Evolutionary conservation across 179 eudicot species (phyloP), one percentile per base, ranked within the genome.

Genomic region (Kewa caespitosa): DNA sequence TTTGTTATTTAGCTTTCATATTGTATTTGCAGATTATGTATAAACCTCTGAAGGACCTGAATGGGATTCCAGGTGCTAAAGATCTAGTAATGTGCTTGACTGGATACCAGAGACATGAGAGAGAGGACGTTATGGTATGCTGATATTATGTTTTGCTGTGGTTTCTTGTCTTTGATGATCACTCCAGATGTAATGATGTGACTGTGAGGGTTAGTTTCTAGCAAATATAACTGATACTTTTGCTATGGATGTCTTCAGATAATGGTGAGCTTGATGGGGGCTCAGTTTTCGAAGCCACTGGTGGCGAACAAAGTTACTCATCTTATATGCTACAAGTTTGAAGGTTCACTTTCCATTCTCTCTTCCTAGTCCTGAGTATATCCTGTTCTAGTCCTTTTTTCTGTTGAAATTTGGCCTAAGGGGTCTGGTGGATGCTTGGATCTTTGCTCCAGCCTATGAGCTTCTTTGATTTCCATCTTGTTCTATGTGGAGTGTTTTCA

Each of bases 241-340:
- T 39, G 18, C 63, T 77, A 17, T 74, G 32, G 42, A 41, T 67
- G 71, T 72, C 59, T 75, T 28, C 68, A 94, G 98, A 84, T 71
- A 65, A 87, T 89, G 97, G 96, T 88, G 68, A 79, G 73, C 62
- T 81, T 88, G 79, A 91, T 94, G 89, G 98, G 97, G 76, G 97
- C 98, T 71, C 74, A 70, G n/a, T 88, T 94, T 80, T 87, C 95
- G 62, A 94, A 94, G 89, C 87, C 97, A 38, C 80, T 94, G 86
- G 82, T 82, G 66, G 93, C 92, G 57, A 82, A 76, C 80, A 89
- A 77, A 82, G 93, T 91, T 66, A 94, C 98, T 79, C 98, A 94
- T 86, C 94, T 94, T 60, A 77, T 94, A 77, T 94, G 98, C 89
- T 90, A 90, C 84, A 94, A 92, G 83, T 89, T 85, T 87, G 98